Evolutionary conservation across 371 early-diverging fungal species (phyloP), one percentile per base, ranked within the genome.

Genomic region (Mortierella sp.): DNA sequence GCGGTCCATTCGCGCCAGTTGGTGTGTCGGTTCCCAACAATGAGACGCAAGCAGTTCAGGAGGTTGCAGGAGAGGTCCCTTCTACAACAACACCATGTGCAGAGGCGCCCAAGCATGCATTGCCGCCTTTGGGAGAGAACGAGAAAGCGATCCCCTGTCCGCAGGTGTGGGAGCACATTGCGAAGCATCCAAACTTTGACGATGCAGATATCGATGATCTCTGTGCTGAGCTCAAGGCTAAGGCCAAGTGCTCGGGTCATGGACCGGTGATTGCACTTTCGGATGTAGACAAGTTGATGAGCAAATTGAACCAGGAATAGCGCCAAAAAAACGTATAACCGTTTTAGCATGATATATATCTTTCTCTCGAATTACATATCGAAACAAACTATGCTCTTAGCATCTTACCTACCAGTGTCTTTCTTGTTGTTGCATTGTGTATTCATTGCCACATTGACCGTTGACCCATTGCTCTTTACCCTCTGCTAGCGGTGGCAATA

Each of bases 161-260:
- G 23, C 70, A 83, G 32, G 82, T 76, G 9, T 87, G 85, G 85
- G 79, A 80, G 48, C 60, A 70, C 17, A 63, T 87, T 46, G 78
- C 83, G 50, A 70, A 82, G 63, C 84, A 84, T 53, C 85, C 83
- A 60, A 73, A 80, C 43, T 81, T 82, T 70, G 86, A 86, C 47
- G 87, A 87, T 48, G 60, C 85, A 5, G 79, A 81, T 32, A 80
- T 89, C 50, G 88, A 85, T 60, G 54, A 68, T 12, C 68, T 89
- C 19, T 89, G 89, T 56, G 71, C 78, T 48, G 86, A 84, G 44
- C 73, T 89, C 78, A 86, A 86, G 57, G 58, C 84, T 30, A 89
- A 86, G 59, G 84, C 87, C 6, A 86, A 82, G 57, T 86, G 86
- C 60, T 84, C 86, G 21, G 82, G 75, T 11, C 67, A 81, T 42